Percentiles rank a stretch among this genome's conserved stretches.
Conservation (phyloP, 2,329 filamentous ascomycete genomes). For the Xylaria sp. region DNA sequence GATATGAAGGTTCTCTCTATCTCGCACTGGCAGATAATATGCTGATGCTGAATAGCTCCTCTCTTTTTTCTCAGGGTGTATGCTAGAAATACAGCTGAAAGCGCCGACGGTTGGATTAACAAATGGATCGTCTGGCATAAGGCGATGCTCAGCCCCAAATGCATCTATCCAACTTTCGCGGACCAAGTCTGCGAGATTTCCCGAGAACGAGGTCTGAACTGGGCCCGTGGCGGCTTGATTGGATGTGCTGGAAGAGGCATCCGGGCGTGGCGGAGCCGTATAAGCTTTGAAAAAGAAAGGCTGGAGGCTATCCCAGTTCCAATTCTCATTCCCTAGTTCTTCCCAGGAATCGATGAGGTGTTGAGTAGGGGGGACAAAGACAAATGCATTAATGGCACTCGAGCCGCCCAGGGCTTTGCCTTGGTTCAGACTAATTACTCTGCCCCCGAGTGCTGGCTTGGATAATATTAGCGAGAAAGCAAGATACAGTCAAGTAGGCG, state of each 20-base stretch:
- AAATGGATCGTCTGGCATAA: conserved; percentile 20
- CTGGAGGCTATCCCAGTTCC: conserved; percentile 28
- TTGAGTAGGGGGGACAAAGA: conserved; percentile 32
- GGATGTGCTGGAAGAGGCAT: background rate
- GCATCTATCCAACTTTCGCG: conserved; percentile 15
- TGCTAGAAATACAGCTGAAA: conserved; percentile 22
- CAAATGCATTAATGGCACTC: conserved; percentile 39
- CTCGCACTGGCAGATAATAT: conserved; percentile 24
- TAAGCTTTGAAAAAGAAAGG: conserved; percentile 11
- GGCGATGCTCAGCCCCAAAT: conserved; percentile 8
- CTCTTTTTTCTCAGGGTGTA: conserved; percentile 21
- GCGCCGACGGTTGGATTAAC: conserved; percentile 14
- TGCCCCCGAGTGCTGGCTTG: conserved; percentile 2
- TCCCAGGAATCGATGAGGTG: conserved; percentile 38
- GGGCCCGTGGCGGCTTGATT: conserved; percentile 6
- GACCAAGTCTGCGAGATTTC: background rate
- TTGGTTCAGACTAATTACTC: conserved; percentile 7
- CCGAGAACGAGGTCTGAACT: conserved; percentile 18
- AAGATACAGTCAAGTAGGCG: background rate
- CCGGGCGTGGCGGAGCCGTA: conserved; percentile 1
- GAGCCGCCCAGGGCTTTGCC: conserved; percentile 39
- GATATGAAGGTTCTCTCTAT: conserved; percentile 25
- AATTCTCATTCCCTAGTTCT: conserved; percentile 37
- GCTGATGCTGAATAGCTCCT: conserved; percentile 23
- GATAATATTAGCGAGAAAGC: background rate